These are phyloP conservation scores for Platismatia glauca DNA, from an alignment of 495 filamentous ascomycete genomes.

Conservation along the genomic window DNA sequence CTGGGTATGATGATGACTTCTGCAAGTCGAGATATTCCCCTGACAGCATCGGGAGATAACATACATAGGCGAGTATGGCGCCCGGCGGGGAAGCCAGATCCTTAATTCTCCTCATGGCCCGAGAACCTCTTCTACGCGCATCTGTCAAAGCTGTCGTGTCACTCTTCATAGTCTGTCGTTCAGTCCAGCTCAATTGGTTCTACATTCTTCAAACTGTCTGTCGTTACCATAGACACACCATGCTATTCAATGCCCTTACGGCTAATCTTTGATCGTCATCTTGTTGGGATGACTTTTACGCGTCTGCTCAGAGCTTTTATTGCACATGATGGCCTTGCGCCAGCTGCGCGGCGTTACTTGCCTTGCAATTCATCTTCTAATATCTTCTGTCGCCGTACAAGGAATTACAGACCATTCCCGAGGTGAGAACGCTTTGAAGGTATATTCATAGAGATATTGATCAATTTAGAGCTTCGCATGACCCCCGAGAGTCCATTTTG, in stretches of 20 bases:
- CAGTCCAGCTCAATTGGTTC: neutral
- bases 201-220: neutral
- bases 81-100: constrained; percentile 3
- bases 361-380: neutral
- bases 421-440: neutral
- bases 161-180: neutral
- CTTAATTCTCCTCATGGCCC: constrained; percentile 8
- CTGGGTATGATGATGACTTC: neutral
- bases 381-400: neutral
- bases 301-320: neutral
- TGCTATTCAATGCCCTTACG: neutral
- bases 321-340: constrained; percentile 13
- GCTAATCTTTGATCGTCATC: neutral
- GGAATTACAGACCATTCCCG: neutral
- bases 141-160: neutral
- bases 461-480: neutral
- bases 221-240: neutral
- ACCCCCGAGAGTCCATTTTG: neutral
- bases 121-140: constrained; percentile 5
- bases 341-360: constrained; percentile 8
- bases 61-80: constrained; percentile 5
- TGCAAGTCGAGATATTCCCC: neutral
- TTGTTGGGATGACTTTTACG: constrained; percentile 14
- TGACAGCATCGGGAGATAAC: constrained; percentile 1
- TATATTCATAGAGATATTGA: neutral